Percentiles rank a stretch among this genome's conserved stretches.
These are phyloP conservation scores for Bathelium albidoporum DNA, from an alignment of 495 filamentous ascomycete species.

Conservation along the genomic window DNA sequence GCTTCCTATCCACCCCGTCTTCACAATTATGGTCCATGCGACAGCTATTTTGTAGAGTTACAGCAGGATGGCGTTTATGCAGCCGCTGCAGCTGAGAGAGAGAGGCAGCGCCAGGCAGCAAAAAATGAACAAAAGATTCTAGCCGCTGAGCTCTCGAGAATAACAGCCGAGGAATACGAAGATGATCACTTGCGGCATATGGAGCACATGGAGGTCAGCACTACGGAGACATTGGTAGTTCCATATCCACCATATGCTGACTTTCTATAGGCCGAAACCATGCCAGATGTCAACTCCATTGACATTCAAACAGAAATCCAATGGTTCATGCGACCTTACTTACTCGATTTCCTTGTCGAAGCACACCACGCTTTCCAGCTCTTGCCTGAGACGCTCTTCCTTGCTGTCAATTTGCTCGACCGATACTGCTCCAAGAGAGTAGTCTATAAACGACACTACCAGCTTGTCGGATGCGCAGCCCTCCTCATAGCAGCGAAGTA, in stretches of 20 bases:
- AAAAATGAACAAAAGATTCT: slow-evolving; percentile 72
- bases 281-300: slow-evolving; percentile 93
- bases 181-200: slow-evolving; percentile 89
- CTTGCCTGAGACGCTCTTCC: slow-evolving; percentile 85
- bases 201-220: slow-evolving; percentile 86
- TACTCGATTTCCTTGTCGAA: slow-evolving; percentile 97
- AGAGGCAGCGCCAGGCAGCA: slow-evolving; percentile 61
- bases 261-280: slow-evolving; percentile 60
- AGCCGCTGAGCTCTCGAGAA: slow-evolving; percentile 73
- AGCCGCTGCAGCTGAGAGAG: slow-evolving; percentile 40
- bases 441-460: slow-evolving; percentile 99
- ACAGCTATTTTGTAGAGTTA: slow-evolving; percentile 81
- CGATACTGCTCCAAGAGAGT: slow-evolving; percentile 95
- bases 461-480: slow-evolving; percentile 91
- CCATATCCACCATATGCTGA: slow-evolving; percentile 22
- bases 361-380: slow-evolving; percentile 91
- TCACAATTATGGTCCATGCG: slow-evolving; percentile 40
- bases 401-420: slow-evolving; percentile 93
- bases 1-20: slow-evolving; percentile 35
- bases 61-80: slow-evolving; percentile 39
- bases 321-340: slow-evolving; percentile 98
- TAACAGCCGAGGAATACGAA: slow-evolving; percentile 77
- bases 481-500: slow-evolving; percentile 97
- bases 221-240: neutral
- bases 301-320: slow-evolving; percentile 98